These are phyloP conservation scores for Grosmannia penicillata DNA, from an alignment of 2,329 filamentous ascomycete species.

Conservation along the genomic window DNA sequence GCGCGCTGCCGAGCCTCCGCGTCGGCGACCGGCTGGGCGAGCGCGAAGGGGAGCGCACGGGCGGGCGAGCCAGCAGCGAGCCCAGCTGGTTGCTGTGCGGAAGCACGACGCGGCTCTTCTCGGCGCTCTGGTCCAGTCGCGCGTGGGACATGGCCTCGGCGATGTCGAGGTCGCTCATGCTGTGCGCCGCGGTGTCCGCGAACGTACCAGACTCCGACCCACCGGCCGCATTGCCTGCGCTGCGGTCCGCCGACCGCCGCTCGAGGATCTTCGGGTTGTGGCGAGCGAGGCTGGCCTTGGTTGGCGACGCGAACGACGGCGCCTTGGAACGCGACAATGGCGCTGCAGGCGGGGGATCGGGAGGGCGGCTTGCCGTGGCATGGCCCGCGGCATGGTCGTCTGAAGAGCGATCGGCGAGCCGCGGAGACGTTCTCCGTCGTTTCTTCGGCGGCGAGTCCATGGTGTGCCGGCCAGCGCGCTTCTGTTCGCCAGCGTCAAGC, in stretches of 20 bases:
- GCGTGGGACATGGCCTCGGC: slow-evolving; percentile 12
- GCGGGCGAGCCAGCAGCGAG: not conserved
- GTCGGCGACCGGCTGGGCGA: slow-evolving; percentile 13
- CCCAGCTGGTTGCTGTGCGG: not conserved
- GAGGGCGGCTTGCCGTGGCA: slow-evolving; percentile 19
- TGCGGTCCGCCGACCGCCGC: slow-evolving; percentile 18
- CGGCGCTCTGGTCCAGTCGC: slow-evolving; percentile 16
- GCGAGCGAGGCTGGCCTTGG: slow-evolving; percentile 46
- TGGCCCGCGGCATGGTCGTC: slow-evolving; percentile 5
- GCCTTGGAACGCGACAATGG: slow-evolving; percentile 15
- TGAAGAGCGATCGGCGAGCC: slow-evolving; percentile 23
- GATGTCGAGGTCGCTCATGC: too few relatives aligned
- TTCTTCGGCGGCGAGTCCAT: slow-evolving; percentile 48
- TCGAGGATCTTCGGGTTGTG: slow-evolving; percentile 44
- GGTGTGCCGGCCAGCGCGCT: slow-evolving; percentile 1
- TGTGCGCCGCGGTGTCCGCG: too few relatives aligned
- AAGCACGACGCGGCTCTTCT: not conserved
- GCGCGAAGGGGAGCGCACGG: slow-evolving; percentile 2
- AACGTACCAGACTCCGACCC: too few relatives aligned
- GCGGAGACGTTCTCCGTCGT: slow-evolving; percentile 47
- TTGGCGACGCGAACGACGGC: slow-evolving; percentile 53
- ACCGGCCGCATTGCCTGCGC: not conserved
- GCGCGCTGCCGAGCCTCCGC: slow-evolving; percentile 16
- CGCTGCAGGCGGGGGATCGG: slow-evolving; percentile 12
- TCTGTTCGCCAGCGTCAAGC: not conserved